phyloP scores from a whole-genome alignment of 2,329 filamentous ascomycete genomes.

The Dactylellina cionopaga region DNA sequence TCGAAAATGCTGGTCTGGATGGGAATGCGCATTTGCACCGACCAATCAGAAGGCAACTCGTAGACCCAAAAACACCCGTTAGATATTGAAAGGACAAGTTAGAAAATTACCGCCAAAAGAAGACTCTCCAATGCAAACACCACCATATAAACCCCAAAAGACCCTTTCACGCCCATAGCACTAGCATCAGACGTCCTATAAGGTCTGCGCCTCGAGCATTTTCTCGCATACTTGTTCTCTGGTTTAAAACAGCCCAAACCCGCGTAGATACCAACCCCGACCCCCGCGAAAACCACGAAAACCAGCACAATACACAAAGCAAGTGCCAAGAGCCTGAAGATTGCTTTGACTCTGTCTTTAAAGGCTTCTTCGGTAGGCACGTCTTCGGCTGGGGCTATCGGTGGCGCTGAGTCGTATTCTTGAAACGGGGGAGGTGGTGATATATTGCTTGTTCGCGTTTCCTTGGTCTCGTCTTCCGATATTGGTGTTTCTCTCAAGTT shows the following conservation, averaged over 20 bases:
- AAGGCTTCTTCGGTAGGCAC: background rate
- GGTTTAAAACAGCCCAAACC: slow-evolving; percentile 27
- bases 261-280: slow-evolving; percentile 25
- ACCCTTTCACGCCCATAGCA: background rate
- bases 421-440: background rate
- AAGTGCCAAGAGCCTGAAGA: background rate
- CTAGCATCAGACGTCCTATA: slow-evolving; percentile 1
- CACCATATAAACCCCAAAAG: slow-evolving; percentile 3
- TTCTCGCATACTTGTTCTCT: background rate
- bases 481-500: too few species aligned
- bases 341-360: background rate
- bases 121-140: slow-evolving; percentile 6
- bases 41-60: too few species aligned
- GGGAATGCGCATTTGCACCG: too few species aligned
- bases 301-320: background rate
- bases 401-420: too few species aligned
- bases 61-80: too few species aligned
- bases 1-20: too few species aligned
- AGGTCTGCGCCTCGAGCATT: background rate
- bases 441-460: too few species aligned
- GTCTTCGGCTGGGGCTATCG: background rate
- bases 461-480: too few species aligned
- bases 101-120: slow-evolving; percentile 11
- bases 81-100: too few species aligned
- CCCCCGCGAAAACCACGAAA: background rate